Evolutionary conservation across 1,284 basidiomycete species (phyloP).

Genomic region (Melampsora americana): DNA sequence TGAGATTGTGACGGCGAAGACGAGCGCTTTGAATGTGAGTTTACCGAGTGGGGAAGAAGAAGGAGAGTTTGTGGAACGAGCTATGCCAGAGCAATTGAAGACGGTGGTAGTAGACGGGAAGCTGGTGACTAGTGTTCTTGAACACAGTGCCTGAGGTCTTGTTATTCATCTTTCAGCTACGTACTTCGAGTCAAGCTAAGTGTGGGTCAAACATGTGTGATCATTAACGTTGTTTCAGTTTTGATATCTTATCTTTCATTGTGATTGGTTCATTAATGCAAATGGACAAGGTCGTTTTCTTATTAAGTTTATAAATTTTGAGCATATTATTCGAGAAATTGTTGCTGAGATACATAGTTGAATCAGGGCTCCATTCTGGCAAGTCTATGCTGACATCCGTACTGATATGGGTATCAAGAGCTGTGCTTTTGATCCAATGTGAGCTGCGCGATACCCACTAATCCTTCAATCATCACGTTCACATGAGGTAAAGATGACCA

Average conservation of each 20-base stretch:
- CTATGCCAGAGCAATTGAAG: constrained; percentile 94
- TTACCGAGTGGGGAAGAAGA: constrained; percentile 83
- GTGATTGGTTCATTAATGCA: not conserved
- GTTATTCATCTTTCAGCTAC: not conserved
- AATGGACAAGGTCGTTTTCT: too few species aligned
- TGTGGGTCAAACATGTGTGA: not conserved
- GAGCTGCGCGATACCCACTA: too few species aligned
- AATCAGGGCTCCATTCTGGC: too few species aligned
- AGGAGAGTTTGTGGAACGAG: constrained; percentile 82
- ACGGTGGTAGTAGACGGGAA: constrained; percentile 78
- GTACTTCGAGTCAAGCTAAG: not conserved
- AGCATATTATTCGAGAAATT: not conserved
- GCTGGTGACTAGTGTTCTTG: constrained; percentile 80
- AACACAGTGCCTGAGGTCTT: constrained; percentile 67
- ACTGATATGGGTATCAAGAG: too few species aligned
- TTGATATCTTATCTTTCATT: not conserved
- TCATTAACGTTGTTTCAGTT: not conserved
- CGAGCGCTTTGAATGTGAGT: constrained; percentile 87
- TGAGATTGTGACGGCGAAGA: constrained; percentile 93
- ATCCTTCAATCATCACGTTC: too few species aligned
- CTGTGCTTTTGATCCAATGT: too few species aligned
- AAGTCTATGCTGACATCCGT: too few species aligned
- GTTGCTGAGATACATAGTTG: too few species aligned
- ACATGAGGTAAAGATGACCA: too few species aligned
- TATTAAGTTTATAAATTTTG: not conserved